A percentile compares a stretch with the other conserved stretches of the same genome.
phyloP scores from a whole-genome alignment of 495 filamentous ascomycete genomes.

The Penicillium desertorum region DNA sequence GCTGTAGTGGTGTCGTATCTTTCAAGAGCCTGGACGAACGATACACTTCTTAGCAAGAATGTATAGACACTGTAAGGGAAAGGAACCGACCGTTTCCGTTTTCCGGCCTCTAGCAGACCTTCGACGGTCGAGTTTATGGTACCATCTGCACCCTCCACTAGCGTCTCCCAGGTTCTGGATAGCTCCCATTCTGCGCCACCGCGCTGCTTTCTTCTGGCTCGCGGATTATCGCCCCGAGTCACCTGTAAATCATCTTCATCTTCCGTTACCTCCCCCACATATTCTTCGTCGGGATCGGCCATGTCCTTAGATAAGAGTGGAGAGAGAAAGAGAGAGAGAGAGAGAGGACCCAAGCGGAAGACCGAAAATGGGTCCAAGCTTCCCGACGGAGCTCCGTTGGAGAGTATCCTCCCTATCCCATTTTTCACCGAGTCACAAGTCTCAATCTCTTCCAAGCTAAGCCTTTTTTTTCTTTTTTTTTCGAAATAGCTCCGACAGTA shows the following conservation, averaged over 20 bases:
- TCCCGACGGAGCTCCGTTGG: conserved; percentile 37
- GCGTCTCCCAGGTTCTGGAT: conserved; percentile 60
- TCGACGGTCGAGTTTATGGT: conserved; percentile 70
- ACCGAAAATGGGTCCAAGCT: conserved; percentile 67
- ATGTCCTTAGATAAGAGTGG: conserved; percentile 20
- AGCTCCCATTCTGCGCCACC: conserved; percentile 59
- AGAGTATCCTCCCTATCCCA: conserved; percentile 9
- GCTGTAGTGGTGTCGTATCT: conserved; percentile 91
- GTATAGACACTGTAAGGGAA: neutral
- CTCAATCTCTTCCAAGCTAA: neutral
- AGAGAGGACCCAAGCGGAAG: conserved; percentile 35
- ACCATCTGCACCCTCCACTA: conserved; percentile 71
- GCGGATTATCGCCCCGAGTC: conserved; percentile 41
- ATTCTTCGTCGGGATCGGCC: conserved; percentile 76
- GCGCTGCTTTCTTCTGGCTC: conserved; percentile 52
- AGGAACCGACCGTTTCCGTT: conserved; percentile 65
- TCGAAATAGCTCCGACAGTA: conserved; percentile 24
- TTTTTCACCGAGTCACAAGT: neutral
- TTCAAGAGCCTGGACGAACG: conserved; percentile 62
- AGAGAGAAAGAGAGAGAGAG: conserved; percentile 2
- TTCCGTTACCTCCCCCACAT: conserved; percentile 72
- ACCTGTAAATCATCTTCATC: conserved; percentile 75
- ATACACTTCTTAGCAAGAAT: neutral
- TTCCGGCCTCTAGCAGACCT: conserved; percentile 65
- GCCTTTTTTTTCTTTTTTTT: neutral